A percentile compares a stretch with the other conserved stretches of the same genome.
Evolutionary conservation across 1,284 basidiomycete species (phyloP).

Genomic region (Omphalotus olearius): DNA sequence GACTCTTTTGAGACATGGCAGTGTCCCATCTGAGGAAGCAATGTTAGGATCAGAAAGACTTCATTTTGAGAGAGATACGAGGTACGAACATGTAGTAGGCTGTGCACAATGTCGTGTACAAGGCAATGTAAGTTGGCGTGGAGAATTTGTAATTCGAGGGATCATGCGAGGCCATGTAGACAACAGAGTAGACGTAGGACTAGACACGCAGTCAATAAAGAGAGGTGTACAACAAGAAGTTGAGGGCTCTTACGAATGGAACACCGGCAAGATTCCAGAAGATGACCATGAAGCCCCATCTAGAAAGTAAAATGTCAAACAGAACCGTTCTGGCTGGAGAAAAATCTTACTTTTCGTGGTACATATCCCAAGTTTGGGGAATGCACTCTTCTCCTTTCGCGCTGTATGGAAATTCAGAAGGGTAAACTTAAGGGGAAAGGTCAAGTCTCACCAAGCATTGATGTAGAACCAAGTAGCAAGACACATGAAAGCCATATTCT

Average conservation of each 20-base stretch:
- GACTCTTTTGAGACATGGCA: conserved; percentile 95
- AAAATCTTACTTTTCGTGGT: conserved; percentile 80
- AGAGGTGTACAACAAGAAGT: conserved; percentile 6
- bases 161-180: conserved; percentile 97
- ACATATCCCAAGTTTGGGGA: conserved; percentile 99
- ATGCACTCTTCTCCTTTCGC: conserved; percentile 96
- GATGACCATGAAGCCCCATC: conserved; percentile 91
- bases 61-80: background rate
- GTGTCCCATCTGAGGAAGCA: conserved; percentile 73
- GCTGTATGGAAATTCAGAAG: conserved; percentile 27
- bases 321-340: background rate
- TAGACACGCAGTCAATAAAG: conserved; percentile 27
- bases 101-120: conserved; percentile 74
- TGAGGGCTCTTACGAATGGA: conserved; percentile 58
- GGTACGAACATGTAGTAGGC: conserved; percentile 79
- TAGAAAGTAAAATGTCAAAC: conserved; percentile 20
- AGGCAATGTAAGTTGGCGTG: conserved; percentile 64
- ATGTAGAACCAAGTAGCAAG: conserved; percentile 95
- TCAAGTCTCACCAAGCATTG: conserved; percentile 77
- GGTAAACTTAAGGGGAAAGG: background rate
- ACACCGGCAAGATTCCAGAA: conserved; percentile 98
- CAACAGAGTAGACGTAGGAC: conserved; percentile 95
- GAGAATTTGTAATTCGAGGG: conserved; percentile 87
- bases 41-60: conserved; percentile 12
- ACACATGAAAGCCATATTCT: conserved; percentile 98